These are phyloP conservation scores for Artemisia argyi DNA, from an alignment of 129 eudicot genomes.

Conservation along the genomic window DNA sequence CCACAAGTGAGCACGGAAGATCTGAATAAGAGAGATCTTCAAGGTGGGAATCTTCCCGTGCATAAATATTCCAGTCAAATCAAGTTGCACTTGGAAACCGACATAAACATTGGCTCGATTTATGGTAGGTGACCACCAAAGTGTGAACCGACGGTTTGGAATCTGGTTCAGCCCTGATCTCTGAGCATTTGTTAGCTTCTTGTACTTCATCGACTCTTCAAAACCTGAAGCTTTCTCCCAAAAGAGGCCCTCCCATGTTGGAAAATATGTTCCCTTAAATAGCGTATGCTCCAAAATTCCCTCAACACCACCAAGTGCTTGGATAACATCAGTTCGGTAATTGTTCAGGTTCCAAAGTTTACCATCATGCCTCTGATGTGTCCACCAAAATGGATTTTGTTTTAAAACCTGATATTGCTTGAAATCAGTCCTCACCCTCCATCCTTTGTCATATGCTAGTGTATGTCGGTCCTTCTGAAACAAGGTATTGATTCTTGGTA, in stretches of 20 bases:
- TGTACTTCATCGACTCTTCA: slow-evolving; percentile 99
- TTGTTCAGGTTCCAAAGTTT: slow-evolving; percentile 96
- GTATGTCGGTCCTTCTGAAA: slow-evolving; percentile 98
- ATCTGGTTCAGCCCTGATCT: slow-evolving; percentile 97
- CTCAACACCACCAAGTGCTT: slow-evolving; percentile 96
- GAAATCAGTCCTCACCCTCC: slow-evolving; percentile 97
- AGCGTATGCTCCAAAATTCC: slow-evolving; percentile 94
- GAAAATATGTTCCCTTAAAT: slow-evolving; percentile 98
- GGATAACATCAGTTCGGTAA: slow-evolving; percentile 94
- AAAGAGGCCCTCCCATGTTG: slow-evolving; percentile 99
- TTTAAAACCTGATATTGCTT: slow-evolving; percentile 94
- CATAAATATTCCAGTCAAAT: slow-evolving; percentile 97
- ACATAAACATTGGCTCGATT: slow-evolving; percentile 93
- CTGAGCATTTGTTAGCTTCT: slow-evolving; percentile 95
- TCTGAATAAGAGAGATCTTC: slow-evolving; percentile 92
- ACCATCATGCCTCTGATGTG: slow-evolving; percentile 99
- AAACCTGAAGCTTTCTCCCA: slow-evolving; percentile 99
- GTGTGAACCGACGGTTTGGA: slow-evolving; percentile 88
- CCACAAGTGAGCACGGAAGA: slow-evolving; percentile 99
- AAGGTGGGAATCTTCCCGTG: slow-evolving; percentile 97
- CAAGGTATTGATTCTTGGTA: slow-evolving; percentile 87
- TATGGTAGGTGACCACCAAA: slow-evolving; percentile 99
- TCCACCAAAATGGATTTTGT: slow-evolving; percentile 99
- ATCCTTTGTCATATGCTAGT: slow-evolving; percentile 93
- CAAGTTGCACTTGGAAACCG: slow-evolving; percentile 99